phyloP scores from a whole-genome alignment of 2,329 filamentous ascomycete genomes.

The Ascochyta clinopodiicola region DNA sequence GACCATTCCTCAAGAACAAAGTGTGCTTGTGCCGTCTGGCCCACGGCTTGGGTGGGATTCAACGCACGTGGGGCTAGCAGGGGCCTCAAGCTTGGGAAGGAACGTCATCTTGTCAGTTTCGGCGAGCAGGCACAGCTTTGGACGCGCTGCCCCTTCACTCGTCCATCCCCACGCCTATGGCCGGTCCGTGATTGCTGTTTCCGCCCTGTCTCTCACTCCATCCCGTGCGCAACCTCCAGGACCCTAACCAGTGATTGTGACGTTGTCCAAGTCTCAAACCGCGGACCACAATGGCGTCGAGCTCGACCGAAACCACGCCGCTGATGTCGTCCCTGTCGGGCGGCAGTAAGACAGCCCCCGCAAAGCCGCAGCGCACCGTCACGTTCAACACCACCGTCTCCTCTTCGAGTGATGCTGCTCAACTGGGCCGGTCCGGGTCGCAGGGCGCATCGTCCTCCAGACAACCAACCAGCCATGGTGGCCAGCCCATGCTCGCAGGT shows the following conservation, averaged over 20 bases:
- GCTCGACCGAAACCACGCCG: slow-evolving; percentile 47
- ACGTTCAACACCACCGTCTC: slow-evolving; percentile 74
- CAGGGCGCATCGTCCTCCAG: slow-evolving; percentile 38
- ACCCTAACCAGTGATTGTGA: background rate
- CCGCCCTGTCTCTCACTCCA: background rate
- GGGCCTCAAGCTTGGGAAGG: slow-evolving; percentile 18
- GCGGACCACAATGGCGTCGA: slow-evolving; percentile 39
- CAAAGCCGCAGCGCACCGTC: slow-evolving; percentile 66
- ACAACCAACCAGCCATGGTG: slow-evolving; percentile 46
- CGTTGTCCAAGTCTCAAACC: background rate
- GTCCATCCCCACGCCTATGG: slow-evolving; percentile 18
- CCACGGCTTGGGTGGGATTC: no score
- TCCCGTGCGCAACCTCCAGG: background rate
- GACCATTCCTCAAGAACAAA: background rate
- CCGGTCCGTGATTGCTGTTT: slow-evolving; percentile 14
- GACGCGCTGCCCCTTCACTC: slow-evolving; percentile 1
- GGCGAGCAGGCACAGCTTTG: slow-evolving; percentile 13
- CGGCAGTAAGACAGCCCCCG: slow-evolving; percentile 24
- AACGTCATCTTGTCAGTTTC: slow-evolving; percentile 21
- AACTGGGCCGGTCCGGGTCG: slow-evolving; percentile 43
- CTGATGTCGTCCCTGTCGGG: slow-evolving; percentile 46
- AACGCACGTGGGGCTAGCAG: slow-evolving; percentile 18
- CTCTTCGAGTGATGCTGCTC: slow-evolving; percentile 49
- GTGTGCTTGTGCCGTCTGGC: no score
- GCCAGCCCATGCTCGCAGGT: slow-evolving; percentile 65